A percentile compares a stretch with the other conserved stretches of the same genome.
Evolutionary conservation across 768 basidiomycete genomes (phyloP).

Genomic region (Lactifluus rugatus): DNA sequence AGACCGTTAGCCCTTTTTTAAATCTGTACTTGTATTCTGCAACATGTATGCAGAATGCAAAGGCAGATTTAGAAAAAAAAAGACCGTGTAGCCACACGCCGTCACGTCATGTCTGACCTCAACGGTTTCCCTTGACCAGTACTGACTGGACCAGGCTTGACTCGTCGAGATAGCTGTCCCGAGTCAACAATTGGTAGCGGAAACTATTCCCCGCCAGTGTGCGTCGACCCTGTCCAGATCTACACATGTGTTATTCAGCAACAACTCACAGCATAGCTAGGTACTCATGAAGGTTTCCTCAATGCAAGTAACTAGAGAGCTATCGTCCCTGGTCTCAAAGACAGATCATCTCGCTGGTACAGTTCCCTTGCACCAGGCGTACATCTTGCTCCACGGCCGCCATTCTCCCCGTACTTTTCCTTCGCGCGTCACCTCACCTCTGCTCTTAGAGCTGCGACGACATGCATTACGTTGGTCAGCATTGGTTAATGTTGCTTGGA

Average conservation of each 20-base stretch:
- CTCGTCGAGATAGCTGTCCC: background rate
- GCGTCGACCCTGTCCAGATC: background rate
- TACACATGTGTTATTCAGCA: background rate
- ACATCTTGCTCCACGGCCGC: slow-evolving; percentile 12
- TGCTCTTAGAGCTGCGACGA: slow-evolving; percentile 43
- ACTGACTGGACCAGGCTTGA: background rate
- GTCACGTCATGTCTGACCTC: background rate
- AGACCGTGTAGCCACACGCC: too few relatives aligned
- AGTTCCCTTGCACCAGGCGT: slow-evolving; percentile 12
- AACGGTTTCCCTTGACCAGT: background rate
- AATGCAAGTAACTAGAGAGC: background rate
- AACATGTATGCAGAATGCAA: too few relatives aligned
- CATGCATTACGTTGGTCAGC: slow-evolving; percentile 40
- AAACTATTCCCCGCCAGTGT: background rate
- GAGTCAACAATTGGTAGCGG: background rate
- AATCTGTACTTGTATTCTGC: too few relatives aligned
- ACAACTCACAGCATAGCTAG: background rate
- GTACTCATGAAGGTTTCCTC: background rate
- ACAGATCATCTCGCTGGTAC: slow-evolving; percentile 10
- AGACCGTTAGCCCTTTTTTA: too few relatives aligned
- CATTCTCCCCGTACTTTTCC: slow-evolving; percentile 15
- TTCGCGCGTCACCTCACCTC: slow-evolving; percentile 21
- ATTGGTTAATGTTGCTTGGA: slow-evolving; percentile 54
- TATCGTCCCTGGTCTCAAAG: background rate
- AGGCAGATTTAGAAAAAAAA: too few relatives aligned